Base-by-base conservation (phyloP, 2,329 filamentous ascomycete genomes). In the Trichoderma brevicompactum region DNA sequence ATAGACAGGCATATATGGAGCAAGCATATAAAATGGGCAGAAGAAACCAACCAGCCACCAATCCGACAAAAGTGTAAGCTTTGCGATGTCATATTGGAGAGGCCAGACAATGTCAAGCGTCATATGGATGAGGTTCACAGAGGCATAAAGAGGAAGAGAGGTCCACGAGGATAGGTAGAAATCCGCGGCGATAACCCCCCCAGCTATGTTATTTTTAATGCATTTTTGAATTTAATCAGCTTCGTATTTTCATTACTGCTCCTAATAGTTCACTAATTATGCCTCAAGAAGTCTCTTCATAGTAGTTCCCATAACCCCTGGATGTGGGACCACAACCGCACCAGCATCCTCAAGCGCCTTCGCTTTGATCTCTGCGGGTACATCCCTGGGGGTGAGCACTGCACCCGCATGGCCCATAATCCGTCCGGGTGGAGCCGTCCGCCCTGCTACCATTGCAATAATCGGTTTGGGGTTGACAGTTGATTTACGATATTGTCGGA, bases 371-470 rank as follows among this genome's bases (percentile, higher is more conserved):
- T 69, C 70, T 0, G 77, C 77, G 3, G 75, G 70, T 0, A 72
- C 68, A 48, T 79, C 77, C 7, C 73, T 65, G 2, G 72, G 52
- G 2, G 70, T 73, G 1, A 74, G 62, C 75, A 89, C 85, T 2
- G 89, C 89, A 23, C 90, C 90, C 2, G 89, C 89, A 74, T 92
- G 90, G 1, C 90, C 90, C 89, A 92, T 92, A 7, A 88, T 83
- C 43, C 82, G 82, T 0, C 86, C 86, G 41, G 79, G 74, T 2
- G 85, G 85, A 7, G 89, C 88, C 62, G 86, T 83, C 66, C 84
- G 76, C 1, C 90, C 90, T 10, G 87, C 88, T 15, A 92, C 83
- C 64, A 92, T 81, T 49, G 87, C 88, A 72, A 91, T 66, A 32
- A 79, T 82, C 65, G 81, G 88, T 81, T 92, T 92, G 0, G 89